A percentile compares a stretch with the other conserved stretches of the same genome.
Conservation (phyloP, 108 stramenopile genomes). For the Seminavis robusta region DNA sequence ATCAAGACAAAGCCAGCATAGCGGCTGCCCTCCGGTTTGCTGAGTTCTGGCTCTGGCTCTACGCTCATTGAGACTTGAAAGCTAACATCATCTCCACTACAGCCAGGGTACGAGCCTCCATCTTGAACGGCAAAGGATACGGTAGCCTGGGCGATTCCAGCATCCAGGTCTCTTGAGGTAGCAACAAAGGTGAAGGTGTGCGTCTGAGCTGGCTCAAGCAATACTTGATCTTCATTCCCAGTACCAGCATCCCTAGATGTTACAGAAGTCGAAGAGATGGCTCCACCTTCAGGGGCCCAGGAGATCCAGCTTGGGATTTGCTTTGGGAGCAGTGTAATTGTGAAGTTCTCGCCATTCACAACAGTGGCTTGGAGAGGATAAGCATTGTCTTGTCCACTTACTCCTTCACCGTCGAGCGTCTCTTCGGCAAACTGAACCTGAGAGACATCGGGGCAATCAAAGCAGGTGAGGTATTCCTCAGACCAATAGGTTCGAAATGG, state of each 20-base stretch:
- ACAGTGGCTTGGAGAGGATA: background rate
- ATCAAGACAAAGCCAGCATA: slow-evolving; percentile 6
- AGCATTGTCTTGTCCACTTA: too few species aligned
- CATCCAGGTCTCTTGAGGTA: background rate
- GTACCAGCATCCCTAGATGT: too few species aligned
- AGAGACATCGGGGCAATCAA: background rate
- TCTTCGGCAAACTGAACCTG: background rate
- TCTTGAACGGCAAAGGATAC: slow-evolving; percentile 16
- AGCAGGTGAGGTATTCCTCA: background rate
- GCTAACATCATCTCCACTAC: slow-evolving; percentile 13
- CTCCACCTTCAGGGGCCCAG: too few species aligned
- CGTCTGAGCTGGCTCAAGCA: background rate
- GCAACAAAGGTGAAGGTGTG: background rate
- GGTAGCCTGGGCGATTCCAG: slow-evolving; percentile 9
- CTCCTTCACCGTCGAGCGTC: background rate
- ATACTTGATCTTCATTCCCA: background rate
- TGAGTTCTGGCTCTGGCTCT: slow-evolving; percentile 5
- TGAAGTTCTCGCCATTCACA: background rate
- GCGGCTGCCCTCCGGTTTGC: slow-evolving; percentile 7
- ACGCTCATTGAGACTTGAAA: slow-evolving; percentile 17
- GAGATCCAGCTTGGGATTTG: slow-evolving; percentile 5
- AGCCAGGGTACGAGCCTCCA: slow-evolving; percentile 22
- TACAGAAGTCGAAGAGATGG: too few species aligned
- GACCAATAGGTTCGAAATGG: slow-evolving; percentile 21
- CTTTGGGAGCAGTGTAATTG: background rate